phyloP scores from a whole-genome alignment of 768 basidiomycete genomes.

The Suillus decipiens region DNA sequence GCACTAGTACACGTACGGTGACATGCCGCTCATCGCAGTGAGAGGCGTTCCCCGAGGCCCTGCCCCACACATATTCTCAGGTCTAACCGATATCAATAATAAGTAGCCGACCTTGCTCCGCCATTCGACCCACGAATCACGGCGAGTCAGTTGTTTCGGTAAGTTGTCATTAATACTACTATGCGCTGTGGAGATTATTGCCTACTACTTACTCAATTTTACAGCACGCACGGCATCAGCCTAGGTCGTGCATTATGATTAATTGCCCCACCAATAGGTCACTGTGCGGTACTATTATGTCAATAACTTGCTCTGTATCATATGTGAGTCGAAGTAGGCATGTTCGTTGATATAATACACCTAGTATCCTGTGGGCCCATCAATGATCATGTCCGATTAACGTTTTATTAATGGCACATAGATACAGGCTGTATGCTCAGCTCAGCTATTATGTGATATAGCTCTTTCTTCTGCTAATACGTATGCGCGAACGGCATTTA shows the following conservation, averaged over 20 bases:
- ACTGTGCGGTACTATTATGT: neutral
- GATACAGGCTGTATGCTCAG: neutral
- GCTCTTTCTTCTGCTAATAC: neutral
- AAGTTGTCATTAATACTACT: neutral
- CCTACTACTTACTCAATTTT: neutral
- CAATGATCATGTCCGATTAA: neutral
- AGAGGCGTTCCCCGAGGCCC: neutral
- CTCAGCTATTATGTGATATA: neutral
- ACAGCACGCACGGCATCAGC: neutral
- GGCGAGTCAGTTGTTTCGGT: neutral
- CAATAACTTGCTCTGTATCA: neutral
- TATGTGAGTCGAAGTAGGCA: neutral
- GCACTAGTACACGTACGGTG: neutral
- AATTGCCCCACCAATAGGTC: neutral
- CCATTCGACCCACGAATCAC: neutral
- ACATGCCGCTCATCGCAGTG: neutral
- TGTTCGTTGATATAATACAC: neutral
- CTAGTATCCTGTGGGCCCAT: neutral
- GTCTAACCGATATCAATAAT: neutral
- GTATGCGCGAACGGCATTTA: neutral
- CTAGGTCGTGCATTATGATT: neutral
- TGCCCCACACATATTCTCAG: constrained; percentile 2
- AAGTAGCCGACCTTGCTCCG: neutral
- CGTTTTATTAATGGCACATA: neutral
- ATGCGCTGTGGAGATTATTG: neutral